A percentile compares a stretch with the other conserved stretches of the same genome.
Conservation (phyloP, 371 early-diverging fungal genomes). For the Blakeslea trispora region DNA sequence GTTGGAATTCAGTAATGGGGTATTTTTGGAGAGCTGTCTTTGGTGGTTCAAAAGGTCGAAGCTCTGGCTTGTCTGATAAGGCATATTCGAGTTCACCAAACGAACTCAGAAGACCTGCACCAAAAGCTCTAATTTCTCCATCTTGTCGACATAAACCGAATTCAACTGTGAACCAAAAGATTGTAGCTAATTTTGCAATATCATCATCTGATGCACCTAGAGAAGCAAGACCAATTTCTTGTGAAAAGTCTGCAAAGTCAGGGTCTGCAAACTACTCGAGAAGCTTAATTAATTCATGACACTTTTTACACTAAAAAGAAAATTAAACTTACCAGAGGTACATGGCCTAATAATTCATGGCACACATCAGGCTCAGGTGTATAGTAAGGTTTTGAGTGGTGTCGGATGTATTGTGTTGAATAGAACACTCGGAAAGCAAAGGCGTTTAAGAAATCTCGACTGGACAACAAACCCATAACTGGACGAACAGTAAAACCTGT, state of each 20-base stretch:
- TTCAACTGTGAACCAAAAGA: conserved; percentile 95
- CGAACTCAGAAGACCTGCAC: conserved; percentile 94
- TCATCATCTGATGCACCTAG: conserved; percentile 94
- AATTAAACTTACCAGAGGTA: conserved; percentile 60
- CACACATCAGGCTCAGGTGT: conserved; percentile 95
- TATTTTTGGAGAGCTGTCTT: conserved; percentile 82
- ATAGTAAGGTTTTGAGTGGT: conserved; percentile 88
- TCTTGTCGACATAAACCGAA: conserved; percentile 92
- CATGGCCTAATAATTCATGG: conserved; percentile 85
- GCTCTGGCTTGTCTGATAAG: conserved; percentile 80
- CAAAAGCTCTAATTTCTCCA: conserved; percentile 84
- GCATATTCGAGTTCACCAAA: conserved; percentile 95
- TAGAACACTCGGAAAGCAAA: conserved; percentile 97
- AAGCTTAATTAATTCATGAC: neutral
- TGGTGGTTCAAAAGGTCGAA: conserved; percentile 82
- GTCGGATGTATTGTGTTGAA: conserved; percentile 96
- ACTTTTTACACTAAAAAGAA: neutral
- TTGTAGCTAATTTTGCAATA: conserved; percentile 86
- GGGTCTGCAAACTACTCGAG: conserved; percentile 83
- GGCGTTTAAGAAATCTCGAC: conserved; percentile 95
- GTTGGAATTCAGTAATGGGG: conserved; percentile 95
- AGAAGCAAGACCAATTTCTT: conserved; percentile 94
- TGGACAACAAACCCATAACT: conserved; percentile 92
- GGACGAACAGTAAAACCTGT: conserved; percentile 96
- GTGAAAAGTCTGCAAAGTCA: conserved; percentile 94